phyloP scores from a whole-genome alignment of 208 protist species.

The Wallacemonas sp. region DNA sequence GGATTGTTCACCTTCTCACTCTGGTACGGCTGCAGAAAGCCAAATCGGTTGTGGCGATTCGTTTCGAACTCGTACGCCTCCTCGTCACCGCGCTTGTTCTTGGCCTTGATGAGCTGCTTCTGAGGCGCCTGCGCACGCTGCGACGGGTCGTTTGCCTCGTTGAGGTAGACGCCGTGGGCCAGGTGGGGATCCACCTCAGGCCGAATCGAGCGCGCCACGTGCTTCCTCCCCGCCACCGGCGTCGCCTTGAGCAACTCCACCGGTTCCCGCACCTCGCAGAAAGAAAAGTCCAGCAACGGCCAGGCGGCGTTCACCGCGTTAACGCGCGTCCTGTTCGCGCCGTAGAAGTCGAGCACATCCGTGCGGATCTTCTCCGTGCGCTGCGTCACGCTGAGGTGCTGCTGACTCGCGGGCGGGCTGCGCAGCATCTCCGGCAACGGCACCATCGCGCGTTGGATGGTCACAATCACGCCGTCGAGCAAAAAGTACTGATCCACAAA shows the following conservation, averaged over 20 bases:
- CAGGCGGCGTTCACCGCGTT: slow-evolving; percentile 33
- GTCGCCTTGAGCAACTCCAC: slow-evolving; percentile 38
- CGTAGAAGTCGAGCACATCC: slow-evolving; percentile 21
- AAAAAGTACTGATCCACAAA: slow-evolving; percentile 81
- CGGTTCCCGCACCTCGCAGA: slow-evolving; percentile 34
- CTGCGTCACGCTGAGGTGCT: slow-evolving; percentile 24
- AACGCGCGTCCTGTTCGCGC: slow-evolving; percentile 26
- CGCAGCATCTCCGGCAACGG: slow-evolving; percentile 61
- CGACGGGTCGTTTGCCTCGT: slow-evolving; percentile 65
- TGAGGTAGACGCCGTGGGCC: slow-evolving; percentile 73
- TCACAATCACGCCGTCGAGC: slow-evolving; percentile 76
- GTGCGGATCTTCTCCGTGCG: slow-evolving; percentile 13
- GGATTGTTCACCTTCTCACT: slow-evolving; percentile 3
- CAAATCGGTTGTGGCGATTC: slow-evolving; percentile 36
- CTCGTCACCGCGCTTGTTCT: slow-evolving; percentile 87
- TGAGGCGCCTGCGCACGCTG: slow-evolving; percentile 16
- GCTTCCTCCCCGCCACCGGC: slow-evolving; percentile 50
- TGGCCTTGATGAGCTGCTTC: slow-evolving; percentile 80
- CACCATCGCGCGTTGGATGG: slow-evolving; percentile 76
- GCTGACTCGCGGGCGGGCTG: slow-evolving; percentile 14
- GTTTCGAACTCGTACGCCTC: slow-evolving; percentile 87
- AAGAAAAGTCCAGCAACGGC: slow-evolving; percentile 62
- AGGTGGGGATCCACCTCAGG: slow-evolving; percentile 49
- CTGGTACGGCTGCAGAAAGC: slow-evolving; percentile 25
- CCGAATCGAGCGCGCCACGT: slow-evolving; percentile 30